These are phyloP conservation scores for Ricinus communis DNA, from an alignment of 345 rosid species.

Conservation along the genomic window DNA sequence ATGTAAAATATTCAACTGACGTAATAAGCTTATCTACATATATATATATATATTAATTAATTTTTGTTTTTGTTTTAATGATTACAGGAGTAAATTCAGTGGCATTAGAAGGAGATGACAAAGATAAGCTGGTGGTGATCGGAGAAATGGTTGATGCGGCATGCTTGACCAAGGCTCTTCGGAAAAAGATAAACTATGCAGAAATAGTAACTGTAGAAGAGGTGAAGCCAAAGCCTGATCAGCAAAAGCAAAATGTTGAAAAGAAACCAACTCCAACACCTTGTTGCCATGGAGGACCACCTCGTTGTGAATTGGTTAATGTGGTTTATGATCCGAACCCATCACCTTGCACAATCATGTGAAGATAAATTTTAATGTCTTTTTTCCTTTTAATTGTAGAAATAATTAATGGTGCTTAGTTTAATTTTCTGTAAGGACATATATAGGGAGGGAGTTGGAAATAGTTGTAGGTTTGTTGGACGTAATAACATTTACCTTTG, in stretches of 20 bases:
- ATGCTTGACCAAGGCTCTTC: slow-evolving; percentile 29
- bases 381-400: too few relatives aligned
- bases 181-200: slow-evolving; percentile 39
- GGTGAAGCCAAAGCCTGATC: slow-evolving; percentile 13
- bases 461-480: too few relatives aligned
- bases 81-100: slow-evolving; percentile 41
- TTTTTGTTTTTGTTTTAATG: background rate
- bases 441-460: too few relatives aligned
- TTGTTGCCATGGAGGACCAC: slow-evolving; percentile 2
- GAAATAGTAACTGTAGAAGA: slow-evolving; percentile 34
- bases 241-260: too few relatives aligned
- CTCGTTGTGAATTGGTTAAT: slow-evolving; percentile 15
- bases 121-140: slow-evolving; percentile 35
- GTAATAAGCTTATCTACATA: too few relatives aligned
- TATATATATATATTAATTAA: too few relatives aligned
- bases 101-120: slow-evolving; percentile 38
- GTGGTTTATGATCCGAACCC: slow-evolving; percentile 32
- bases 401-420: too few relatives aligned
- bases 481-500: too few relatives aligned
- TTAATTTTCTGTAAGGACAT: too few relatives aligned
- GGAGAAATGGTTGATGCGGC: slow-evolving; percentile 45
- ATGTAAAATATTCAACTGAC: too few relatives aligned
- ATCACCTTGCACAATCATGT: slow-evolving; percentile 30
- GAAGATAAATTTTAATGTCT: too few relatives aligned
- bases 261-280: background rate